Evolutionary conservation across 352 stramenopile species (phyloP), one percentile per base, ranked within the genome.

Genomic region (Salisapilia sapeloensis): DNA sequence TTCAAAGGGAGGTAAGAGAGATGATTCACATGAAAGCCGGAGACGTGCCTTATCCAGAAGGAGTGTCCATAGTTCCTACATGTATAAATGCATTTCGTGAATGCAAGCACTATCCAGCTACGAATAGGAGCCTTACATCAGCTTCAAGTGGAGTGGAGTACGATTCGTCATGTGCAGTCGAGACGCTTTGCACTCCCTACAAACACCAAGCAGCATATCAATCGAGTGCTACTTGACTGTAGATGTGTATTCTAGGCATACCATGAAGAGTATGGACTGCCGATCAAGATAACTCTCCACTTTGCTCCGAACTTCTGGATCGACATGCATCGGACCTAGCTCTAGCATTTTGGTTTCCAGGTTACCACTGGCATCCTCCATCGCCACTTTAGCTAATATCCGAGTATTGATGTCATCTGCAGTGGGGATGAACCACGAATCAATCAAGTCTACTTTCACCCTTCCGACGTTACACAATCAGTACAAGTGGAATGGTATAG

Each of bases 281-380:
- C 65, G 50, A 30, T 85, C 72, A 17, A 89, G 46, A 31, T 84
- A 79, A 46, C 67, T 77, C 46, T 89, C 72, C n/a, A 89, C 72
- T 40, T 83, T 84, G 45, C 59, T 82, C 24, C 72, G 62, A 13
- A 89, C 66, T n/a, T 82, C 59, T 2, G 72, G 69, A 44, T 89
- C 72, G 41, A 80, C 72, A 29, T 82, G 74, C 35, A 89, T 81
- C 2, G 72, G 72, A 44, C 69, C 69, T 35, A 77, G 83, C 51
- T 89, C 72, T 25, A 84, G 56, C 53, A 84, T 77, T 35, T 81
- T 82, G 19, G 69, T 76, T 40, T 78, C 71, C 2, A 80, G 33
- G 3, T 60, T 56, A n/a, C 24, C 34, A 41, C 80, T 65, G 17
- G 70, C 54, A 35, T 82, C 66, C 25, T 79, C 59, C 29, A 84